Base-by-base conservation (phyloP, 495 filamentous ascomycete species). In the Oidiodendron maius region DNA sequence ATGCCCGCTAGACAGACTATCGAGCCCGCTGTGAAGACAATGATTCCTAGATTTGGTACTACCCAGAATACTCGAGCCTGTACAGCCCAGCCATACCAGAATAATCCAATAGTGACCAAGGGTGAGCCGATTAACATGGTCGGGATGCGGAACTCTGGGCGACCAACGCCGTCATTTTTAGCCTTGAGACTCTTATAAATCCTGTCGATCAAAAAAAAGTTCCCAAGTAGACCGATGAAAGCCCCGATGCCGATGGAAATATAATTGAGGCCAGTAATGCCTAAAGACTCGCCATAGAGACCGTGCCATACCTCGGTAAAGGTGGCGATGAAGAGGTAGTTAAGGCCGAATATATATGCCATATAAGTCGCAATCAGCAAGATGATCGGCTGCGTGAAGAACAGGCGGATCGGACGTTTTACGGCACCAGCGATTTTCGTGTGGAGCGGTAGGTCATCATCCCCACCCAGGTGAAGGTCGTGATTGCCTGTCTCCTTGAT, bases 61-160 rank as follows among this genome's bases (percentile, higher is more conserved):
- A 89, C 81, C 86, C 84, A 90, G 60, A 83, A 79, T 2, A 64
- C 61, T 28, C 71, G 70, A 21, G 61, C 68, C 61, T 88, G 70
- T 0, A 80, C 82, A 0, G 76, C 71, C 84, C 84, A 89, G 40
- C 81, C 84, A 63, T 87, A 90, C 52, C n/a, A n/a, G 20, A 34
- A 24, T 15, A 87, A 60, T 0, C 59, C 61, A 0, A 48, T 2
- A 0, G 55, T 54, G n/a, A 84, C 56, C 13, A 82, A 61, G 8
- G 80, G 53, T 0, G 67, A 68, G 2, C 74, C 78, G n/a, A 75
- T 56, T 53, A 83, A 69, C 70, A 83, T 77, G 30, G 70, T 71
- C 0, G 76, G 64, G 3, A 82, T 68, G 10, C 82, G 80, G 56
- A 74, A 79, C 56, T 84, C 81, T 4, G 82, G 81, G 23, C 50